Evolutionary conservation across 140 eudicot genomes (phyloP), one percentile per base, ranked within the genome.

Genomic region (Senecio squalidus): DNA sequence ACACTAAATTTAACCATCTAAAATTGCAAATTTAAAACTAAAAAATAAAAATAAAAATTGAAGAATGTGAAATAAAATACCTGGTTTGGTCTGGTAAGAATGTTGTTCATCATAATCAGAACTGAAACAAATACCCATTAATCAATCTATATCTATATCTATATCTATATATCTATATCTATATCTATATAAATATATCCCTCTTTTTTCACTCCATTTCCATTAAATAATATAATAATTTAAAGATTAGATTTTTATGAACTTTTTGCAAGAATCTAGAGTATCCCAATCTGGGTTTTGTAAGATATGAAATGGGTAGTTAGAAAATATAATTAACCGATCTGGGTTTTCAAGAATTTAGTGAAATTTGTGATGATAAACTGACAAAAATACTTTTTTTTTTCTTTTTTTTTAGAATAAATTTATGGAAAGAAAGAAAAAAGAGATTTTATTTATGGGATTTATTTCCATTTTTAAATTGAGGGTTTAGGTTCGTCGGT

Each of bases 121-220:
- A 68, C 94, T 84, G 54, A 80, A 55, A 77, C 94, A 84, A 71
- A 82, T 61, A 65, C 94, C 94, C 94, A 84, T 84, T 6, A 57
- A 39, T 73, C 49, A 58, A 71, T 47, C 63, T 3, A 16, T 43
- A 15, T 21, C 17, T 33, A 30, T 22, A 47, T 33, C 30, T 61
- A 57, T 15, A 34, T n/a, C n/a, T n/a, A n/a, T n/a, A n/a, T n/a
- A n/a, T n/a, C n/a, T n/a, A n/a, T n/a, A n/a, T n/a, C n/a, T 51
- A 9, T 11, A 36, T 9, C 43, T 9, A 36, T 9, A 36, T 9
- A 36, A 13, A 36, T 9, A 36, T 15, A 10, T 36, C 46, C 26
- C 6, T 20, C 33, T 29, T 30, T 43, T 44, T 44, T 49, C 9
- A 54, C 43, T 55, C 66, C 51, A 65, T 24, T 50, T 47, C 39